Percentiles rank a stretch among this genome's conserved stretches.
phyloP scores from a whole-genome alignment of 306 rosid species.

The Begonia loranthoides region DNA sequence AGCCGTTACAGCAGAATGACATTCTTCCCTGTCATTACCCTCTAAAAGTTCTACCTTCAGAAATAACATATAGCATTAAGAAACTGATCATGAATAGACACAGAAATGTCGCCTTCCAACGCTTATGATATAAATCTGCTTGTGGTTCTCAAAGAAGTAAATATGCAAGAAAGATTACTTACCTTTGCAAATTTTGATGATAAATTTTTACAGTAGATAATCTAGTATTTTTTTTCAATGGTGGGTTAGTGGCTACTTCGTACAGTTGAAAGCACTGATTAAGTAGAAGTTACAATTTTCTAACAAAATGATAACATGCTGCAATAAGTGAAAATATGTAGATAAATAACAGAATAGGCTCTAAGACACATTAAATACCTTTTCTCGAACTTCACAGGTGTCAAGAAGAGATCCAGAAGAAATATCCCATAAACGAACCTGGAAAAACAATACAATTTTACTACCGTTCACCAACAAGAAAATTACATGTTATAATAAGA shows the following conservation, averaged over 20 bases:
- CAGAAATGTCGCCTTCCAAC: background rate
- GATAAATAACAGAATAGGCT: background rate
- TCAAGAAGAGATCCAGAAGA: constrained; percentile 60
- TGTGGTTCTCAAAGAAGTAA: background rate
- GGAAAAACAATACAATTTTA: constrained; percentile 14
- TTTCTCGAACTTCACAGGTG: constrained; percentile 54
- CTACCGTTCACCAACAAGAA: constrained; percentile 6
- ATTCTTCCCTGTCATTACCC: constrained; percentile 39
- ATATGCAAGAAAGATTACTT: constrained; percentile 1
- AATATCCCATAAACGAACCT: constrained; percentile 86
- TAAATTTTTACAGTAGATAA: background rate
- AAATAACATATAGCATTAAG: constrained; percentile 12
- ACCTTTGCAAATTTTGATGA: background rate
- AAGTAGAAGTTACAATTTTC: background rate
- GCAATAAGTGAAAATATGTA: no score
- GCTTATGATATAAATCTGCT: background rate
- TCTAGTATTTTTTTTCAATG: background rate
- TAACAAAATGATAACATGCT: no score
- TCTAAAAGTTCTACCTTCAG: constrained; percentile 78
- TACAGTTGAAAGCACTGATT: background rate
- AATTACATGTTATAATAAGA: constrained; percentile 9
- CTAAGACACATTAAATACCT: constrained; percentile 29
- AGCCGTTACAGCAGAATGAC: constrained; percentile 46
- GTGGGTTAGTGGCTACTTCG: background rate
- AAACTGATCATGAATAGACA: constrained; percentile 18